Evolutionary conservation across 1,284 basidiomycete species (phyloP).

Genomic region (Apiotrichum porosum): DNA sequence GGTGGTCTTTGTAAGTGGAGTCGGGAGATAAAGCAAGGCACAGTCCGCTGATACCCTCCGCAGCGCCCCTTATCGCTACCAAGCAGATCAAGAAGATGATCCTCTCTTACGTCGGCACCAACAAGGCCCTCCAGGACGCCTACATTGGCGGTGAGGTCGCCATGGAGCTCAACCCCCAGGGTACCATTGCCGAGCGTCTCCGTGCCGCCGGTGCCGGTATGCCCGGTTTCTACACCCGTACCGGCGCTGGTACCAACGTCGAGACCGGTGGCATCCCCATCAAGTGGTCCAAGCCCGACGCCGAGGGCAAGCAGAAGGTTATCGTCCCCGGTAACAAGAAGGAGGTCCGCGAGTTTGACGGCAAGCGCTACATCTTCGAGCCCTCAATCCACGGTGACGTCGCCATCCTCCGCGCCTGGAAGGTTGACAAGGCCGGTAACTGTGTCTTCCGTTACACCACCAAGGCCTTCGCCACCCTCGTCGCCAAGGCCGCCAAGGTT

Average conservation of each 20-base stretch:
- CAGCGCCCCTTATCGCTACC: conserved; percentile 70
- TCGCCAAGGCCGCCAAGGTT: conserved; percentile 82
- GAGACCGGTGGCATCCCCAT: conserved; percentile 65
- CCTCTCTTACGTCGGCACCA: conserved; percentile 73
- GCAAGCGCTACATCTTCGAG: conserved; percentile 80
- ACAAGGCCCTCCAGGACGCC: conserved; percentile 53
- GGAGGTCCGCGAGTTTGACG: conserved; percentile 73
- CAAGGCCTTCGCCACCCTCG: conserved; percentile 79
- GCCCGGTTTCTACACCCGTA: conserved; percentile 93
- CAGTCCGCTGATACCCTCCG: neutral
- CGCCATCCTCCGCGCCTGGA: conserved; percentile 90
- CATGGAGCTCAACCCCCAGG: conserved; percentile 85
- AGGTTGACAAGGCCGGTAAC: conserved; percentile 85
- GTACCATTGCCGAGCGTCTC: conserved; percentile 84
- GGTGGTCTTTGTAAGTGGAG: conserved; percentile 67
- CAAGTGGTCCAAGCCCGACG: conserved; percentile 30
- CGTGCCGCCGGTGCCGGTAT: conserved; percentile 90
- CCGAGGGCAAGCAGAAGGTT: conserved; percentile 49
- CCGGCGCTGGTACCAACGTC: conserved; percentile 79
- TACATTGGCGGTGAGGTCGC: conserved; percentile 78
- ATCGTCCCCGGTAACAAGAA: conserved; percentile 68
- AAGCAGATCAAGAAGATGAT: conserved; percentile 75
- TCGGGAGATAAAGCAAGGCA: too few relatives aligned
- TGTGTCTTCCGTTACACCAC: conserved; percentile 82
- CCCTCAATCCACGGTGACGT: conserved; percentile 79